These are phyloP conservation scores for Pisolithus marmoratus DNA, from an alignment of 768 basidiomycete genomes.

Conservation along the genomic window DNA sequence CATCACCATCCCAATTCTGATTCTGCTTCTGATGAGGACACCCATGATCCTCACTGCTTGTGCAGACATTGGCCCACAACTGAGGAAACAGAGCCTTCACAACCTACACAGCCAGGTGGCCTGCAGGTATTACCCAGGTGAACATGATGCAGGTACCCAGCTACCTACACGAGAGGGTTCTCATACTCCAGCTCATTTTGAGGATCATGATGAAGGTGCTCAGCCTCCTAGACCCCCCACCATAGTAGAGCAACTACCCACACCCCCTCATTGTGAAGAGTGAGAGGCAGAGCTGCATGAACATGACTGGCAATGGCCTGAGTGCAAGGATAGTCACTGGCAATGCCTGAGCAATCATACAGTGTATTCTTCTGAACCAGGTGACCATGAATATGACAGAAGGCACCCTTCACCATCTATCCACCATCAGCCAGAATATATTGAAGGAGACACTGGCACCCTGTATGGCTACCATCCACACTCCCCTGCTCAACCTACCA, in stretches of 20 bases:
- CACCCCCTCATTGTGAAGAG: background rate
- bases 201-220: background rate
- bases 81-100: background rate
- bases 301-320: too few species aligned
- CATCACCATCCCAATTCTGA: slow-evolving; percentile 8
- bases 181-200: too few species aligned
- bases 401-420: slow-evolving; percentile 7
- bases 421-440: slow-evolving; percentile 7
- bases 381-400: slow-evolving; percentile 11
- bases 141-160: background rate
- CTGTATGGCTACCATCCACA: slow-evolving; percentile 3
- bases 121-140: background rate
- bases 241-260: background rate
- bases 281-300: background rate
- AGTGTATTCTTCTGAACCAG: slow-evolving; percentile 4
- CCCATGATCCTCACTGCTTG: background rate
- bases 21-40: slow-evolving; percentile 9
- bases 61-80: background rate
- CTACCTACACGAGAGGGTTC: too few species aligned
- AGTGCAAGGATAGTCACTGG: background rate
- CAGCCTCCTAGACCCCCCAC: background rate
- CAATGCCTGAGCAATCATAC: slow-evolving; percentile 14
- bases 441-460: slow-evolving; percentile 7
- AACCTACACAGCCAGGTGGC: background rate
- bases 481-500: slow-evolving; percentile 23